These are phyloP conservation scores for Magnusiomyces sp. DNA, from an alignment of 1,139 yeast genomes.

Conservation along the genomic window DNA sequence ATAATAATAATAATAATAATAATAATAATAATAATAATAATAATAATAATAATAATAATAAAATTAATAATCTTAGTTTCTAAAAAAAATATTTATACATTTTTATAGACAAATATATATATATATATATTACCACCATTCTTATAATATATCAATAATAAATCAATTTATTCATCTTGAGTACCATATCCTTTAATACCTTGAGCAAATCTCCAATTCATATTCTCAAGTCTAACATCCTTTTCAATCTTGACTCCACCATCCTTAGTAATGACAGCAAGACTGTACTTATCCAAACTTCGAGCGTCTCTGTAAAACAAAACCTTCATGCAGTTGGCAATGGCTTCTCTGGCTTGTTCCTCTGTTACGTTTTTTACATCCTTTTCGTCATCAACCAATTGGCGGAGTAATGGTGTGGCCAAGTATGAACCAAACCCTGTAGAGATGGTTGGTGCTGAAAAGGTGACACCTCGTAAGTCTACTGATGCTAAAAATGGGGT, in stretches of 20 bases:
- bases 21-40: too few relatives aligned
- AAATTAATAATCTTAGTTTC: too few relatives aligned
- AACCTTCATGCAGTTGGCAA: constrained; percentile 87
- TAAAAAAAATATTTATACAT: too few relatives aligned
- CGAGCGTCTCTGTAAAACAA: constrained; percentile 95
- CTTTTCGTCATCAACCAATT: constrained; percentile 68
- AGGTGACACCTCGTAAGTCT: constrained; percentile 86
- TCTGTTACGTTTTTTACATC: constrained; percentile 62
- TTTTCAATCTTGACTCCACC: constrained; percentile 58
- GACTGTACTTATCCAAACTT: constrained; percentile 73
- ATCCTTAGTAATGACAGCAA: constrained; percentile 65
- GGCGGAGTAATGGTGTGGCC: constrained; percentile 86
- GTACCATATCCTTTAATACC: constrained; percentile 88
- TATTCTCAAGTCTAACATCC: constrained; percentile 56
- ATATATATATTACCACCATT: background rate
- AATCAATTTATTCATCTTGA: constrained; percentile 30
- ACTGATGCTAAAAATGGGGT: constrained; percentile 68
- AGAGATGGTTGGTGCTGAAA: constrained; percentile 80
- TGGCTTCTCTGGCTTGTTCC: constrained; percentile 63
- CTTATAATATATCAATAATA: too few relatives aligned
- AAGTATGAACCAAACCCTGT: constrained; percentile 96
- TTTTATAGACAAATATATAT: background rate
- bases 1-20: too few relatives aligned
- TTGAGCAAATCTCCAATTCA: constrained; percentile 89
- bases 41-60: too few relatives aligned